These are phyloP conservation scores for Agrocybe praecox DNA, from an alignment of 768 basidiomycete genomes.

Conservation along the genomic window DNA sequence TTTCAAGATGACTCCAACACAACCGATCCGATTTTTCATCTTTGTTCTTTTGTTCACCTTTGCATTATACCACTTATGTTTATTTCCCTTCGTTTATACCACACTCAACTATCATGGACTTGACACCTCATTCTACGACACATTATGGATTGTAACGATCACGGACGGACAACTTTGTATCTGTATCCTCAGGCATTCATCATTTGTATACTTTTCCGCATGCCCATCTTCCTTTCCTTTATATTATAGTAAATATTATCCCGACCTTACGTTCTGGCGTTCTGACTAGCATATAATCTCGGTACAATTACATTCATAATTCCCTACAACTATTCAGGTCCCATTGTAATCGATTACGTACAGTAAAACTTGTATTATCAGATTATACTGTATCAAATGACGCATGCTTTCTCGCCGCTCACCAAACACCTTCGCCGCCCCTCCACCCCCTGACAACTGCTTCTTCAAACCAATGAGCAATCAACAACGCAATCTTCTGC, in stretches of 20 bases:
- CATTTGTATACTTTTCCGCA: too few relatives aligned
- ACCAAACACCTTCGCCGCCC: slow-evolving; percentile 36
- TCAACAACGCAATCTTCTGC: slow-evolving; percentile 32
- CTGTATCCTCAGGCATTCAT: too few relatives aligned
- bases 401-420: too few relatives aligned
- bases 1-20: neutral
- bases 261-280: too few relatives aligned
- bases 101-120: neutral
- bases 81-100: neutral
- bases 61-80: neutral
- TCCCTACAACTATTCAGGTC: slow-evolving; percentile 17
- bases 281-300: too few relatives aligned
- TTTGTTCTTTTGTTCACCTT: neutral
- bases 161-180: too few relatives aligned
- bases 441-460: slow-evolving; percentile 20
- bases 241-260: too few relatives aligned
- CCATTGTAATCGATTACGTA: neutral
- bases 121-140: neutral
- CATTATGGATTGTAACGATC: neutral
- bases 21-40: neutral
- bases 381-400: too few relatives aligned
- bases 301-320: too few relatives aligned
- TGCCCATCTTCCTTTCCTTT: too few relatives aligned
- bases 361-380: neutral
- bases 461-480: slow-evolving; percentile 26